Base-by-base conservation (phyloP, 2,329 filamentous ascomycete genomes). In the Calonectria montana region DNA sequence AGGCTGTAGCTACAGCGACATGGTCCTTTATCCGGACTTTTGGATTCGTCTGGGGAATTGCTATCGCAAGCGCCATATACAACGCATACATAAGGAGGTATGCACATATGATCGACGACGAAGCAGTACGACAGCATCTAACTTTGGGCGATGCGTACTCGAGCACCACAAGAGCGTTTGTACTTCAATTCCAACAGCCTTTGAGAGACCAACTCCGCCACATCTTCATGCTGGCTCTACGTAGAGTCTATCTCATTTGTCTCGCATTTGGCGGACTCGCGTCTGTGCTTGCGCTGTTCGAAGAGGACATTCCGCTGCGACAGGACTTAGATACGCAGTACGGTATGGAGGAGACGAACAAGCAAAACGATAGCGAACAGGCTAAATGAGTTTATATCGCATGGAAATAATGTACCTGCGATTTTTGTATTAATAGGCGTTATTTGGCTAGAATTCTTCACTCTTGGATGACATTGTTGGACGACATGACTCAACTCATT, bases 1-100 rank as follows among this genome's bases (percentile, higher is more conserved):
- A 80, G 12, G 82, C 83, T 0, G 75, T 79, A 0, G 82, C 83
- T 0, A 83, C 83, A 1, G 81, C 80, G 0, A 84, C 83, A 23
- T 87, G 82, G 79, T 76, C 78, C 0, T 89, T 88, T 67, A 80
- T 86, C 43, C 83, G 87, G 6, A 82, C 79, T 4, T 82, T 89
- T 8, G 87, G 87, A 0, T 74, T 80, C 8, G 82, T 86, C 3
- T 84, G 87, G 75, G 86, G 87, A 4, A 83, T 88, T 1, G 82
- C 86, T 0, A 82, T 89, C 6, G 84, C 85, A 0, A 83, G 83
- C 0, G 77, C 81, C 1, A 81, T 87, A n/a, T 87, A 87, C 75
- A 82, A 83, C 64, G 77, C 78, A 0, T 78, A 76, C 13, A 74
- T 72, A 7, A 73, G 74, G n/a, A 63, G 53, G 48, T 78, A 75